Evolutionary conservation across 768 basidiomycete genomes (phyloP).

Genomic region (Steccherinum ochraceum): DNA sequence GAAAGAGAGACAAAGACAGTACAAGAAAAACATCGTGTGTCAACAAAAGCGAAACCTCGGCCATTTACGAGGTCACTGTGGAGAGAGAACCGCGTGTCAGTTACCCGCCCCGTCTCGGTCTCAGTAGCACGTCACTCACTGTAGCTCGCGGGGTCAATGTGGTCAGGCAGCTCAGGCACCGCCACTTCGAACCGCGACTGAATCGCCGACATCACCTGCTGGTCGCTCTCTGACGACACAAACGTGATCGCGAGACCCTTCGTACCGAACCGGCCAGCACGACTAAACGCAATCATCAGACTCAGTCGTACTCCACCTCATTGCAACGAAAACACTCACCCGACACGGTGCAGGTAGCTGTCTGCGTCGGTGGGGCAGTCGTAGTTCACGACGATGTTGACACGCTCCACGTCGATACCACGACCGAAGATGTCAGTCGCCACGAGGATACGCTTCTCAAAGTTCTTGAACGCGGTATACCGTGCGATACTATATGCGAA

Average conservation of each 20-base stretch:
- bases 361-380: slow-evolving; percentile 97
- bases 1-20: not conserved
- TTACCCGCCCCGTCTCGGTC: not conserved
- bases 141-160: slow-evolving; percentile 92
- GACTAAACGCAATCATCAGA: slow-evolving; percentile 36
- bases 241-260: slow-evolving; percentile 99
- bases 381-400: slow-evolving; percentile 99
- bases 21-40: not conserved
- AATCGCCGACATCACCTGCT: slow-evolving; percentile 91
- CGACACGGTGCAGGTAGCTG: slow-evolving; percentile 97
- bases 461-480: slow-evolving; percentile 97
- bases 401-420: slow-evolving; percentile 98
- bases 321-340: slow-evolving; percentile 38
- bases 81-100: not conserved
- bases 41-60: not conserved
- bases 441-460: slow-evolving; percentile 98
- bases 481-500: slow-evolving; percentile 83
- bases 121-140: slow-evolving; percentile 48
- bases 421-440: slow-evolving; percentile 99
- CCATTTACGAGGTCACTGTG: slow-evolving; percentile 35
- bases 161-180: slow-evolving; percentile 89
- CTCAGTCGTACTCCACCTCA: not conserved
- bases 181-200: slow-evolving; percentile 97
- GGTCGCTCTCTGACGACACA: slow-evolving; percentile 86
- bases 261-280: slow-evolving; percentile 98